Evolutionary conservation across 1,284 basidiomycete species (phyloP), one percentile per base, ranked within the genome.

Genomic region (Athelia psychrophila): DNA sequence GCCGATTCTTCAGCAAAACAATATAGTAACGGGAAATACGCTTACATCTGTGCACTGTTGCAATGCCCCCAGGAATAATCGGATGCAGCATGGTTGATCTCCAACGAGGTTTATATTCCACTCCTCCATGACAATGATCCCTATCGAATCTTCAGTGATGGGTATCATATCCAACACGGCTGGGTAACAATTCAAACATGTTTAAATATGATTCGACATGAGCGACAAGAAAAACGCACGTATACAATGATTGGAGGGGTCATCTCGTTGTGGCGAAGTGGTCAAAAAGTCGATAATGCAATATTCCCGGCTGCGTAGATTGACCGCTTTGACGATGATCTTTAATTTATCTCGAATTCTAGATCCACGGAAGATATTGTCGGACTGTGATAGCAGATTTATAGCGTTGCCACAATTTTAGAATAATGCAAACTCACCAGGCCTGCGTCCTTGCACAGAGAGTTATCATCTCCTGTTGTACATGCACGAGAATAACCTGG

Each of bases 51-150:
- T 80, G 56, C 80, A 84, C 60, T 86, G 84, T 18, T 78, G 78
- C 47, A 88, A 59, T n/a, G 76, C 76, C 3, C 68, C 70, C 24
- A 88, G 64, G 59, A 87, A 86, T 10, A 73, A 65, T 38, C 68
- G 67, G 47, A 83, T 62, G 56, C 74, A 80, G 60, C 76, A 77
- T 16, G 83, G 79, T 22, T 71, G 65, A 49, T 72, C 75, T 4
- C 76, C 66, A 25, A 85, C 71, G 22, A 86, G 66, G 51, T 84
- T 76, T 9, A 85, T 74, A 16, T 82, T 84, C 86, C 87, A 90
- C 64, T 87, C 81, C 63, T 88, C 87, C 86, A 88, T 88, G 36
- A 89, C 79, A 51, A 90, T 82, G 59, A 90, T 83, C 8, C 73
- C 81, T 32, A 86, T 61, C 48, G 72, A 64, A 50, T 86, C 81